Percentiles rank a stretch among this genome's conserved stretches.
These are phyloP conservation scores for Kuraishia cidri DNA, from an alignment of 805 yeast species.

Conservation along the genomic window DNA sequence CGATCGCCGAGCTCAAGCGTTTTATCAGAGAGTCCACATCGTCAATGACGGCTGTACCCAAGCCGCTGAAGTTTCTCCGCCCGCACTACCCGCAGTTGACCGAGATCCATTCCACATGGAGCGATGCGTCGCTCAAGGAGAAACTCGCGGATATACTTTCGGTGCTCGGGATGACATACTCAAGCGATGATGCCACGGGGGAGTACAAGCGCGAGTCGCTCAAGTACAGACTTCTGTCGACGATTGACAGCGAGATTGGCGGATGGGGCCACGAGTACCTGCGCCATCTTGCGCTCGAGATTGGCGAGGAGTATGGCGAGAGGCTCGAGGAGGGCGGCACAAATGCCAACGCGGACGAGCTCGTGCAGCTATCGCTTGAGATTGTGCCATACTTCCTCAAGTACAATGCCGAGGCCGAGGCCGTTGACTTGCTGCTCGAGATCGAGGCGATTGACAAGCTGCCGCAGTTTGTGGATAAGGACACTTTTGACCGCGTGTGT, in stretches of 20 bases:
- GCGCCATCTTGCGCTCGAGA: conserved; percentile 91
- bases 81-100: conserved; percentile 74
- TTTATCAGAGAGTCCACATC: conserved; percentile 89
- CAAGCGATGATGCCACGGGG: conserved; percentile 40
- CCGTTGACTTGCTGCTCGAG: conserved; percentile 87
- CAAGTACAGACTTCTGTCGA: conserved; percentile 58
- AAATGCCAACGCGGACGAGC: conserved; percentile 14
- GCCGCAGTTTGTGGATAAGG: conserved; percentile 75
- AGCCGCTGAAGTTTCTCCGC: conserved; percentile 90
- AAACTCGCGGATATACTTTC: conserved; percentile 83
- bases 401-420: conserved; percentile 98
- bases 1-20: conserved; percentile 64
- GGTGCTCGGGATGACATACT: conserved; percentile 90
- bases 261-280: conserved; percentile 99
- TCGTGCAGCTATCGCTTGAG: conserved; percentile 60
- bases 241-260: conserved; percentile 42
- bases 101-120: conserved; percentile 62
- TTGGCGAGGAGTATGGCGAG: conserved; percentile 77
- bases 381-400: conserved; percentile 85
- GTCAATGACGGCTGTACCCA: conserved; percentile 99
- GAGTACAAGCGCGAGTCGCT: conserved; percentile 58
- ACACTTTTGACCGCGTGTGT: conserved; percentile 83
- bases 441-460: conserved; percentile 80
- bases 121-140: conserved; percentile 32
- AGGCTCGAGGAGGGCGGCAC: conserved; percentile 14